A percentile compares a stretch with the other conserved stretches of the same genome.
Conservation (phyloP, 2,329 filamentous ascomycete species). For the Pyrenophora graminea region DNA sequence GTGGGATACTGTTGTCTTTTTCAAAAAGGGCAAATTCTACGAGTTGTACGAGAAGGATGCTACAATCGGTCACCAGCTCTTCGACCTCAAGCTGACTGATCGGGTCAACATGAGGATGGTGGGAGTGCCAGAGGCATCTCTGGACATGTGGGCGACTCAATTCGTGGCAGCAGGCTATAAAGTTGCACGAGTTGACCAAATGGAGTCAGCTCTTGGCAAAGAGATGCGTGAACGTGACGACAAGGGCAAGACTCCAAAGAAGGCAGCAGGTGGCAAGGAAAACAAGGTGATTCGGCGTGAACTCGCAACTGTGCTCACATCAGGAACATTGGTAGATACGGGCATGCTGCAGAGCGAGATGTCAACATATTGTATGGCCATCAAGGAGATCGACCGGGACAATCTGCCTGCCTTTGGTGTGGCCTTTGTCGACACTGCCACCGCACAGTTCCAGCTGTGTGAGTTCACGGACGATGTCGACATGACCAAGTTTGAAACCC, state of each 20-base stretch:
- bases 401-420: slow-evolving; percentile 85
- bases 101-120: slow-evolving; percentile 99
- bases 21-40: slow-evolving; percentile 99
- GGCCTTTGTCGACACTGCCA: slow-evolving; percentile 92
- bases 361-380: slow-evolving; percentile 92
- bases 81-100: slow-evolving; percentile 96
- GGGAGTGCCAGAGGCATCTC: slow-evolving; percentile 89
- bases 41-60: slow-evolving; percentile 98
- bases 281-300: slow-evolving; percentile 95
- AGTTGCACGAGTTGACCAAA: slow-evolving; percentile 93
- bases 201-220: slow-evolving; percentile 92
- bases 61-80: slow-evolving; percentile 92
- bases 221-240: slow-evolving; percentile 94
- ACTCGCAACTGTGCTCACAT: slow-evolving; percentile 86
- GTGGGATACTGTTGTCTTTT: slow-evolving; percentile 97
- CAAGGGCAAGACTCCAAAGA: slow-evolving; percentile 57
- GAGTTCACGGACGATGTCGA: slow-evolving; percentile 91
- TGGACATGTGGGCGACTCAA: slow-evolving; percentile 97
- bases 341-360: slow-evolving; percentile 98
- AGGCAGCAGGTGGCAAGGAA: slow-evolving; percentile 52
- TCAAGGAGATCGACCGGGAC: slow-evolving; percentile 73
- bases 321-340: slow-evolving; percentile 90
- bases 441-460: slow-evolving; percentile 91
- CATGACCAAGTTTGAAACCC: slow-evolving; percentile 95
- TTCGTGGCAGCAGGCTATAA: slow-evolving; percentile 99